Conservation (phyloP, 2,329 filamentous ascomycete species). For the Phaeosphaeria sp. region DNA sequence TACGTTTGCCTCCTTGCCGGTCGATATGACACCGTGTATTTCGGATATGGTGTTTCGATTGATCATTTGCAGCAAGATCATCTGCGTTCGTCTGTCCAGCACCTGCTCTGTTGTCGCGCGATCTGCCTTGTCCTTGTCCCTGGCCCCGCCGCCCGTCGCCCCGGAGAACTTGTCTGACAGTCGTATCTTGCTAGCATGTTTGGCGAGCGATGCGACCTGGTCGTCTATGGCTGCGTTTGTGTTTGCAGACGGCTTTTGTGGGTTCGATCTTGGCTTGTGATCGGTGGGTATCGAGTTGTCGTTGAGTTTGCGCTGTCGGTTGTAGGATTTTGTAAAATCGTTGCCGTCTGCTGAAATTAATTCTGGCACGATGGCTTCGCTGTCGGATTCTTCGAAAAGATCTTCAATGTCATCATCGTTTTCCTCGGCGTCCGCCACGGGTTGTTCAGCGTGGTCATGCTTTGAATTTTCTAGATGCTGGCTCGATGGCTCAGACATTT, state of each 20-base stretch:
- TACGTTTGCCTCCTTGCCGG: constrained; percentile 97
- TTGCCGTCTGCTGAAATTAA: constrained; percentile 63
- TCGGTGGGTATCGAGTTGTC: constrained; percentile 57
- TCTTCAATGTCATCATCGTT: constrained; percentile 71
- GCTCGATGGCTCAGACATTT: constrained; percentile 2
- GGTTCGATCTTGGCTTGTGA: constrained; percentile 73
- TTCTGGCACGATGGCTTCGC: constrained; percentile 61
- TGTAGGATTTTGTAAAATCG: constrained; percentile 86
- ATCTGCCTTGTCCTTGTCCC: constrained; percentile 85
- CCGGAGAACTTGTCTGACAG: constrained; percentile 68
- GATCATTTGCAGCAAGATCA: constrained; percentile 96
- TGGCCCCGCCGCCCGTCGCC: constrained; percentile 52
- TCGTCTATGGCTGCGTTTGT: constrained; percentile 82
- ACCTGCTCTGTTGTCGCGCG: constrained; percentile 95
- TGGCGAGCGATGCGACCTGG: constrained; percentile 82
- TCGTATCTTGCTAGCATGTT: constrained; percentile 84
- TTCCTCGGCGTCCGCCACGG: constrained; percentile 35
- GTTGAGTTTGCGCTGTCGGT: constrained; percentile 76
- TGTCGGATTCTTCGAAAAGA: constrained; percentile 60
- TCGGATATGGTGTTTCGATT: constrained; percentile 88
- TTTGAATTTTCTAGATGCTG: constrained; percentile 12
- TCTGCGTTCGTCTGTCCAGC: constrained; percentile 88
- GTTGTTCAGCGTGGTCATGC: constrained; percentile 8
- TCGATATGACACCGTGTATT: constrained; percentile 93
- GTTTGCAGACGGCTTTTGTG: constrained; percentile 74